Evolutionary conservation across 495 filamentous ascomycete genomes (phyloP).

Genomic region (Annulohypoxylon moriforme): DNA sequence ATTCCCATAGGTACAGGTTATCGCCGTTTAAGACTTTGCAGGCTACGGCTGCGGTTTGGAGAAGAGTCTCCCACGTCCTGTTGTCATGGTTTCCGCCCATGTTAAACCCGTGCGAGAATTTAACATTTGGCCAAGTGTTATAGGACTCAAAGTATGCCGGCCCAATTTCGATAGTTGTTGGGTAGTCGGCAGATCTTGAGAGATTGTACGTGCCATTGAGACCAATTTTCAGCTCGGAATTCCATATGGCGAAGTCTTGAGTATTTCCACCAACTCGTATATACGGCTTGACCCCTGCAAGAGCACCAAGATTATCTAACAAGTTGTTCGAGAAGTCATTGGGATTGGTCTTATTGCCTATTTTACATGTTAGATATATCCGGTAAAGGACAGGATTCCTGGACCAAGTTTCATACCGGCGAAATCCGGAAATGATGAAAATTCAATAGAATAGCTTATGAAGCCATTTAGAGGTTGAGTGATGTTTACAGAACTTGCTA

Average conservation of each 20-base stretch:
- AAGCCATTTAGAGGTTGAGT: constrained; percentile 62
- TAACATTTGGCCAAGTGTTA: constrained; percentile 64
- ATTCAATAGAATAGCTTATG: constrained; percentile 71
- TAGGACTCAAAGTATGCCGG: constrained; percentile 75
- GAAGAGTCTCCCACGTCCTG: constrained; percentile 61
- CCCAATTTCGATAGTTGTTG: constrained; percentile 69
- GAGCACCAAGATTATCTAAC: constrained; percentile 60
- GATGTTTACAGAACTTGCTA: constrained; percentile 41
- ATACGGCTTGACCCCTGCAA: constrained; percentile 65
- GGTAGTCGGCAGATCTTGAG: constrained; percentile 67
- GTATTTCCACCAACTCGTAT: constrained; percentile 72
- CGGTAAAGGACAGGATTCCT: neutral
- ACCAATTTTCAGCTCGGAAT: constrained; percentile 63
- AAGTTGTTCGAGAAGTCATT: constrained; percentile 70
- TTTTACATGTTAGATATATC: constrained; percentile 3
- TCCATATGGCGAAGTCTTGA: constrained; percentile 71
- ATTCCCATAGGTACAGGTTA: constrained; percentile 67
- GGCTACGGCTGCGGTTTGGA: constrained; percentile 66
- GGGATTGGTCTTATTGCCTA: constrained; percentile 61
- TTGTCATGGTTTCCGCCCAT: constrained; percentile 65
- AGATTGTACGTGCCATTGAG: constrained; percentile 66
- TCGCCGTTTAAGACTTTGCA: constrained; percentile 67
- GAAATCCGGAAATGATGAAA: constrained; percentile 71
- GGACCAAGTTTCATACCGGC: constrained; percentile 54
- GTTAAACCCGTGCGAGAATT: constrained; percentile 74